Evolutionary conservation across 805 yeast species (phyloP).

Genomic region (Yamadazyma scolyti): DNA sequence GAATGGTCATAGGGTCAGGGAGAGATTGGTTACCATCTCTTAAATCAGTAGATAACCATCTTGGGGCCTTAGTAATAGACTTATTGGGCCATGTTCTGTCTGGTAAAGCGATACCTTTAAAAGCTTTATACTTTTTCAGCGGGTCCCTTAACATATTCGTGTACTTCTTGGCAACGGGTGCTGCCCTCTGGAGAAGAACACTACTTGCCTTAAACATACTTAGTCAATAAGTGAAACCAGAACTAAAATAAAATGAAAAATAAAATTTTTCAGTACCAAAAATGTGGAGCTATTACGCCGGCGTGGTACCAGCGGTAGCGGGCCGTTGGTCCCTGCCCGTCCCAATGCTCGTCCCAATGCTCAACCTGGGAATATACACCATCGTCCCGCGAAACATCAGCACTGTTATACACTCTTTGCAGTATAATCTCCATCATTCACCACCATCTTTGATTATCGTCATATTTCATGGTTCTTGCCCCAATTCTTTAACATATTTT

Average conservation of each 20-base stretch:
- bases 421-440: too few relatives aligned
- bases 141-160: conserved; percentile 65
- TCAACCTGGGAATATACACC: too few relatives aligned
- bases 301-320: conserved; percentile 1
- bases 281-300: background rate
- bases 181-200: conserved; percentile 11
- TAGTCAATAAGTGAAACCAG: too few relatives aligned
- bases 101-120: conserved; percentile 51
- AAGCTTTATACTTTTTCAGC: conserved; percentile 55
- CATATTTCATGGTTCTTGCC: too few relatives aligned
- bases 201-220: conserved; percentile 11
- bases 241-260: too few relatives aligned
- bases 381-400: too few relatives aligned
- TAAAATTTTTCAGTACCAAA: conserved; percentile 1
- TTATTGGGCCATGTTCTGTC: conserved; percentile 73
- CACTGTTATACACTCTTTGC: too few relatives aligned
- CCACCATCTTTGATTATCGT: too few relatives aligned
- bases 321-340: too few relatives aligned
- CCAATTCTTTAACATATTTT: too few relatives aligned
- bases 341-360: too few relatives aligned
- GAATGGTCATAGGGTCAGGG: conserved; percentile 79
- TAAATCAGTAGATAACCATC: conserved; percentile 77
- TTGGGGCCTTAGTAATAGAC: conserved; percentile 64
- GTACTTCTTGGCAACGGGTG: conserved; percentile 7
- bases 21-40: conserved; percentile 81